These are phyloP conservation scores for Colletotrichum sp. DNA, from an alignment of 2,329 filamentous ascomycete species.

Conservation along the genomic window DNA sequence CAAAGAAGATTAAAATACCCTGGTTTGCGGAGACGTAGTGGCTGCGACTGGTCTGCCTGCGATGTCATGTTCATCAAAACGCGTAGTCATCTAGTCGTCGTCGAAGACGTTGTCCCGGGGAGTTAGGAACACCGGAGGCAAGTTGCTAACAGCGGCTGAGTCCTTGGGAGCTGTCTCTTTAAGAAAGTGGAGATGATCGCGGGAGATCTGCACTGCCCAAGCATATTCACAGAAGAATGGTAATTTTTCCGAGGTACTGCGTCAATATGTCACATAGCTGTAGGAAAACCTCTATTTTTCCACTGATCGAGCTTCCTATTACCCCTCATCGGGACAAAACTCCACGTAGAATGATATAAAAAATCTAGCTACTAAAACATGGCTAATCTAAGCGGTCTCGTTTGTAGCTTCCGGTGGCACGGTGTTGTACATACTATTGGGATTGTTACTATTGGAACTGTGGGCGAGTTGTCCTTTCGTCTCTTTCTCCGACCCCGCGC, in stretches of 20 bases:
- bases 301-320: no score
- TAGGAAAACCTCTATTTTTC: not conserved
- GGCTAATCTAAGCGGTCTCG: no score
- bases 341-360: rapidly evolving
- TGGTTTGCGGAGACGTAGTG: rapidly evolving
- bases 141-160: not conserved
- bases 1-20: not conserved
- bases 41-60: not conserved
- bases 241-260: not conserved
- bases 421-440: no score
- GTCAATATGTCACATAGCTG: rapidly evolving
- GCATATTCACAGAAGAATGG: not conserved
- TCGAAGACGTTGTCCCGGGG: not conserved
- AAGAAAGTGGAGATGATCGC: rapidly evolving
- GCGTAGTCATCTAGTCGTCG: rapidly evolving
- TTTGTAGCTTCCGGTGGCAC: no score
- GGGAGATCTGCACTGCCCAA: not conserved
- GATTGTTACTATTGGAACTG: no score
- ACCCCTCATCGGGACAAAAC: not conserved
- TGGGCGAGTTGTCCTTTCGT: no score
- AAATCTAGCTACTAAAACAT: not conserved
- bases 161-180: not conserved
- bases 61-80: not conserved
- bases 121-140: not conserved
- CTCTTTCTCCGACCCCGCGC: no score